Conservation (phyloP, 2,329 filamentous ascomycete species). For the Huntiella moniliformis region DNA sequence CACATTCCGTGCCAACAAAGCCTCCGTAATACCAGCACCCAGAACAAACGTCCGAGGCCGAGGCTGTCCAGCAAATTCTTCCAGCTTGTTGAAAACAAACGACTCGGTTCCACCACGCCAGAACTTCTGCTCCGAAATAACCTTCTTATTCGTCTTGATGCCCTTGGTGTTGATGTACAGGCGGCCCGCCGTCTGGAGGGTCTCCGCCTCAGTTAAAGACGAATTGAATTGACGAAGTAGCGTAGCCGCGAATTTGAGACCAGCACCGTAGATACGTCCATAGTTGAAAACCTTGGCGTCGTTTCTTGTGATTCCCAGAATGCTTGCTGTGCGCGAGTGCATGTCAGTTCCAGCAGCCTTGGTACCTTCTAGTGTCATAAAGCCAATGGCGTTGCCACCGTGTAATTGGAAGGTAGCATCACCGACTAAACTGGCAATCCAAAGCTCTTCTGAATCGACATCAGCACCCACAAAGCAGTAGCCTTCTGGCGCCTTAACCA, state of each 20-base stretch:
- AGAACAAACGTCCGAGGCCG: slow-evolving; percentile 77
- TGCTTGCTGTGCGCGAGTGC: slow-evolving; percentile 81
- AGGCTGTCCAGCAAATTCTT: slow-evolving; percentile 94
- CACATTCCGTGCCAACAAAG: slow-evolving; percentile 73
- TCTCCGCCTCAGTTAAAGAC: slow-evolving; percentile 58
- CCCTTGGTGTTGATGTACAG: slow-evolving; percentile 86
- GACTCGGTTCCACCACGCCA: slow-evolving; percentile 95
- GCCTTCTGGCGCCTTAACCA: slow-evolving; percentile 79
- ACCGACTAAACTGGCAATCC: slow-evolving; percentile 90
- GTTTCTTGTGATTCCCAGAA: slow-evolving; percentile 84
- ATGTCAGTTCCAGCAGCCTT: slow-evolving; percentile 87
- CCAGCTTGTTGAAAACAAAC: slow-evolving; percentile 94
- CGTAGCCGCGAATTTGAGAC: slow-evolving; percentile 78
- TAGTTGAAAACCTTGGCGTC: slow-evolving; percentile 98
- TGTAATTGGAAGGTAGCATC: slow-evolving; percentile 91
- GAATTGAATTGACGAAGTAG: slow-evolving; percentile 90
- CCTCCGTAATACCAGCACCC: slow-evolving; percentile 89
- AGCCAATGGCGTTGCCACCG: slow-evolving; percentile 90
- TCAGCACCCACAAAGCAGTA: slow-evolving; percentile 93
- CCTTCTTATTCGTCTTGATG: slow-evolving; percentile 57
- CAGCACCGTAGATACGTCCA: slow-evolving; percentile 95
- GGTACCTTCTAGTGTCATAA: slow-evolving; percentile 95
- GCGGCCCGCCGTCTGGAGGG: slow-evolving; percentile 53
- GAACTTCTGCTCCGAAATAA: slow-evolving; percentile 56
- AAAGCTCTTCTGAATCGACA: slow-evolving; percentile 91